Evolutionary conservation across 163 green algal species (phyloP).

Genomic region (Chlamydomonas reinhardtii): DNA sequence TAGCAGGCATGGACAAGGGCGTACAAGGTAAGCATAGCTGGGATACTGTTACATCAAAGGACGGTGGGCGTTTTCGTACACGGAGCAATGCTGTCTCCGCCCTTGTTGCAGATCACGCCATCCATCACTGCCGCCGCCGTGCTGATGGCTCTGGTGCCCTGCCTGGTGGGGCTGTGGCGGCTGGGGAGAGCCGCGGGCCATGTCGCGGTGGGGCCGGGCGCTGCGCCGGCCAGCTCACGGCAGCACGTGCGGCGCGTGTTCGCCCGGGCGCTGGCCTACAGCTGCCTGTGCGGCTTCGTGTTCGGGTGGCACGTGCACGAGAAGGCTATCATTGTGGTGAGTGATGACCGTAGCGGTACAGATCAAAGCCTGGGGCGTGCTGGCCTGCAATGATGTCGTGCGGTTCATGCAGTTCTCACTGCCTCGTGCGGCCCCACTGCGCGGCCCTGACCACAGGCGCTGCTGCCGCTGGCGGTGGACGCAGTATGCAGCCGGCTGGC

Average conservation of each 20-base stretch:
- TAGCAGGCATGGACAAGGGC: too few relatives aligned
- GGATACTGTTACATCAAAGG: too few relatives aligned
- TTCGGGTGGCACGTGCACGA: conserved; percentile 98
- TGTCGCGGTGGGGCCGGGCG: too few relatives aligned
- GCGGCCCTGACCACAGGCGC: too few relatives aligned
- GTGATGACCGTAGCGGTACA: too few relatives aligned
- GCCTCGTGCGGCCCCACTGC: too few relatives aligned
- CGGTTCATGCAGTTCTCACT: too few relatives aligned
- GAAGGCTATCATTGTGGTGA: conserved; percentile 90
- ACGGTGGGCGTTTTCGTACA: too few relatives aligned
- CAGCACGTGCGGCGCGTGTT: conserved; percentile 55
- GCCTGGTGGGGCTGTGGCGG: conserved; percentile 69
- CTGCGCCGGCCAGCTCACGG: too few relatives aligned
- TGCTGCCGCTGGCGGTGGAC: conserved; percentile 63
- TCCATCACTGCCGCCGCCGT: conserved; percentile 25
- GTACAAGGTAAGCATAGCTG: too few relatives aligned
- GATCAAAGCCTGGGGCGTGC: conserved; percentile 52
- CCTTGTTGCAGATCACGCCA: background rate
- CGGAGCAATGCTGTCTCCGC: too few relatives aligned
- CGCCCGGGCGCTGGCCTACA: conserved; percentile 71
- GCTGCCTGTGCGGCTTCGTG: conserved; percentile 91
- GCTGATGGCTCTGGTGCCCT: conserved; percentile 71
- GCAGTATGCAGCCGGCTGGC: conserved; percentile 42
- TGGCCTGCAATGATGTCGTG: too few relatives aligned
- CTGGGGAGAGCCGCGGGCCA: background rate